Evolutionary conservation across 257 asterid species (phyloP).

Genomic region (Fraxinus quadrangulata): DNA sequence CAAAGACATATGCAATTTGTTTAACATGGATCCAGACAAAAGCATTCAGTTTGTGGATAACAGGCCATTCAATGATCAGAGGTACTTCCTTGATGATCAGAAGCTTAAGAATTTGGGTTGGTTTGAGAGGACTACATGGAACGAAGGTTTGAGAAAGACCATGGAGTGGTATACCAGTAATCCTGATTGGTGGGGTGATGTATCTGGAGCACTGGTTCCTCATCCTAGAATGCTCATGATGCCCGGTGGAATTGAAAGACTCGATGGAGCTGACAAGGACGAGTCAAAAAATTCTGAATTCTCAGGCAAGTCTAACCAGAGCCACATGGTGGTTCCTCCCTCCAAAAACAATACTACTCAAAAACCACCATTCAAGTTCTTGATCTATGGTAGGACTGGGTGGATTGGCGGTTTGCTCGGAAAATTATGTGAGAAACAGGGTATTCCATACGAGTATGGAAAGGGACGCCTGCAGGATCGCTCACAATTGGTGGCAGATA

Average conservation of each 20-base stretch:
- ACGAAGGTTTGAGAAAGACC: constrained; percentile 87
- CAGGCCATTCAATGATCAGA: constrained; percentile 95
- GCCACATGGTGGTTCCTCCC: constrained; percentile 52
- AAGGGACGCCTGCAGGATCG: constrained; percentile 88
- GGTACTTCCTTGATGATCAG: constrained; percentile 94
- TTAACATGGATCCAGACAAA: constrained; percentile 71
- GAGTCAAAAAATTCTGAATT: constrained; percentile 57
- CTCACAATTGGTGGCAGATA: constrained; percentile 61
- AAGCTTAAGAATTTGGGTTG: constrained; percentile 84
- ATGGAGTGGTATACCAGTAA: constrained; percentile 81
- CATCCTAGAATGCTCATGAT: constrained; percentile 96
- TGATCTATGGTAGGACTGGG: constrained; percentile 92
- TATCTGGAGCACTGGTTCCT: constrained; percentile 94
- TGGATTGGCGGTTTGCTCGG: constrained; percentile 98
- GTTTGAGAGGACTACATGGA: constrained; percentile 86
- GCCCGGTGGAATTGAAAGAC: constrained; percentile 85
- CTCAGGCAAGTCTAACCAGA: constrained; percentile 45
- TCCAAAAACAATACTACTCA: constrained; percentile 43
- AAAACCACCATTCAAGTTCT: constrained; percentile 67
- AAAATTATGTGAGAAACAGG: constrained; percentile 86
- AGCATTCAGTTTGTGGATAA: constrained; percentile 83
- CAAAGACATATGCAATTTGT: constrained; percentile 74
- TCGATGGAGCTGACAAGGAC: constrained; percentile 67
- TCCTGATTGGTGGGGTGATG: constrained; percentile 99
- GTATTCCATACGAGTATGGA: constrained; percentile 79